phyloP scores from a whole-genome alignment of 1,284 basidiomycete species.

The Heterobasidion parviporum region DNA sequence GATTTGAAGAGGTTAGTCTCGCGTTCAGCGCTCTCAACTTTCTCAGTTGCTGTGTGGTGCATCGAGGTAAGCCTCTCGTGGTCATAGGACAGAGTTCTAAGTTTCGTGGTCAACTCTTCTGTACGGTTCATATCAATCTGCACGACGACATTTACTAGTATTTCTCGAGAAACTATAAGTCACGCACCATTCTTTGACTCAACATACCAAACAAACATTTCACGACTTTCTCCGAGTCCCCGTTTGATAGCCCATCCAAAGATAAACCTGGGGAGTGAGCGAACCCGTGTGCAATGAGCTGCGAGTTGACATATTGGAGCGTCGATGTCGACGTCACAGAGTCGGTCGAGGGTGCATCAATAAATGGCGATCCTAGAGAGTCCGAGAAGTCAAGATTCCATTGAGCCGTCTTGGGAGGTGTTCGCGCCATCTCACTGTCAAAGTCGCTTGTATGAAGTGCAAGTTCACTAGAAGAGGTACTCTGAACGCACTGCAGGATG shows the following conservation, averaged over 20 bases:
- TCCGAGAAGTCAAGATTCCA: constrained; percentile 22
- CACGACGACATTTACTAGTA: neutral
- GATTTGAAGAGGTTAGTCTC: constrained; percentile 70
- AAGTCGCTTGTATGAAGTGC: neutral
- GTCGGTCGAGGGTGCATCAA: constrained; percentile 18
- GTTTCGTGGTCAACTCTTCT: constrained; percentile 68
- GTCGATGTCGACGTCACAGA: constrained; percentile 22
- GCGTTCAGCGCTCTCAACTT: constrained; percentile 60
- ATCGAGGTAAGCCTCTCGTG: constrained; percentile 68
- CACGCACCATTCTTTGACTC: constrained; percentile 69
- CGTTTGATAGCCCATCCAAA: constrained; percentile 50
- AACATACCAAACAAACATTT: constrained; percentile 77
- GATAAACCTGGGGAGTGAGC: constrained; percentile 51
- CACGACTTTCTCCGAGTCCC: constrained; percentile 57
- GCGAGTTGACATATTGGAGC: constrained; percentile 67
- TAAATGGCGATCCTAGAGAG: constrained; percentile 21
- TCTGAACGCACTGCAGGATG: too few species aligned
- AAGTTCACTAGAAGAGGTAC: too few species aligned
- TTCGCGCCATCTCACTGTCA: constrained; percentile 4
- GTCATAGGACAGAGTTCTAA: constrained; percentile 77
- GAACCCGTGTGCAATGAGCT: constrained; percentile 78
- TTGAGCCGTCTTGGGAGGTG: constrained; percentile 23
- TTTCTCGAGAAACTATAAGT: neutral
- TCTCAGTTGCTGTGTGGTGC: constrained; percentile 47
- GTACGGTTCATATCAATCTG: constrained; percentile 78